Evolutionary conservation across 1,284 basidiomycete genomes (phyloP).

Genomic region (Irpex sp.): DNA sequence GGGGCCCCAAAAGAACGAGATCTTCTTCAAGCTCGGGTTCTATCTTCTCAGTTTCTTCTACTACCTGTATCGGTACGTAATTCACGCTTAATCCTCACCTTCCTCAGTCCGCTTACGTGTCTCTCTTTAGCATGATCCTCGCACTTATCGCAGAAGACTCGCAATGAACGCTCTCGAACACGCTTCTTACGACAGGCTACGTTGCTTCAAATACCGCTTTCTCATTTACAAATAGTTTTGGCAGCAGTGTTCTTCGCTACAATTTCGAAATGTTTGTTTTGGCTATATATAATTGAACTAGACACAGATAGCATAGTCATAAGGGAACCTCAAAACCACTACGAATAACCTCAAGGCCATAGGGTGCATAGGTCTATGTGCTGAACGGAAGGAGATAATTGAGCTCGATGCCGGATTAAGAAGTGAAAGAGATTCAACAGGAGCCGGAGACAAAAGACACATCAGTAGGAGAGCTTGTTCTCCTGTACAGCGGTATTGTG

Average conservation of each 20-base stretch:
- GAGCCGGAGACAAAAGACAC: too few species aligned
- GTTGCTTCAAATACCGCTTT: background rate
- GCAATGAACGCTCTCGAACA: background rate
- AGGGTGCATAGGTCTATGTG: too few species aligned
- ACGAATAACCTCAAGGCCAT: too few species aligned
- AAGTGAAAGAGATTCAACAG: too few species aligned
- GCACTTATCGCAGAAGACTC: constrained; percentile 29
- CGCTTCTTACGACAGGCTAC: background rate
- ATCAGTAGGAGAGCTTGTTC: too few species aligned
- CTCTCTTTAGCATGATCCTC: constrained; percentile 29
- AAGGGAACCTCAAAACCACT: background rate
- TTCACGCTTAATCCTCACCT: background rate
- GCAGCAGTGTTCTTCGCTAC: background rate
- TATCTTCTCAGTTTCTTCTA: constrained; percentile 96
- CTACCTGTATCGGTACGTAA: constrained; percentile 86
- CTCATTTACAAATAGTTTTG: background rate
- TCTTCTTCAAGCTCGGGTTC: constrained; percentile 94
- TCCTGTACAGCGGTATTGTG: too few species aligned
- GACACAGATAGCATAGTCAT: background rate
- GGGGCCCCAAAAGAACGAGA: constrained; percentile 95
- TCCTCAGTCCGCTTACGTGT: background rate
- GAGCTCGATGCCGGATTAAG: too few species aligned
- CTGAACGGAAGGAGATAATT: too few species aligned
- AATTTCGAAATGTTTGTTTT: background rate
- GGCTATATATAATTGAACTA: background rate